Evolutionary conservation across 192 early-diverging fungal species (phyloP).

Genomic region (Haplosporangium gracile): DNA sequence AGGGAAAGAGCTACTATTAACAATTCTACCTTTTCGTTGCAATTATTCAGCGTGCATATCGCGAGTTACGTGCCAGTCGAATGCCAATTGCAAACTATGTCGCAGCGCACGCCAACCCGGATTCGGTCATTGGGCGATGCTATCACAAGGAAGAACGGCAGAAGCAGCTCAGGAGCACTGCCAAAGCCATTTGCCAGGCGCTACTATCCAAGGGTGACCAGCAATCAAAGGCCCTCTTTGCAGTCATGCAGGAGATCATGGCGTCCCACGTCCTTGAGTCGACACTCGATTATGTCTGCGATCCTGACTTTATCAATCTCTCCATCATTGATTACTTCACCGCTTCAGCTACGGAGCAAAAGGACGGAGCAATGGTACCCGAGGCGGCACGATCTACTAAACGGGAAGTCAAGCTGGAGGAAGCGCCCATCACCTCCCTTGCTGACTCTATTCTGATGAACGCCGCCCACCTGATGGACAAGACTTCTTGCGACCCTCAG

Average conservation of each 20-base stretch:
- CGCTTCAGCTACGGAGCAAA: neutral
- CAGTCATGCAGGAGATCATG: slow-evolving; percentile 65
- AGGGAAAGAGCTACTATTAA: neutral
- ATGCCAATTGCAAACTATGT: slow-evolving; percentile 58
- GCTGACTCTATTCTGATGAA: slow-evolving; percentile 51
- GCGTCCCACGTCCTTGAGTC: slow-evolving; percentile 62
- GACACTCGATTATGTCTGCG: slow-evolving; percentile 58
- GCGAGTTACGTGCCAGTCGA: slow-evolving; percentile 55
- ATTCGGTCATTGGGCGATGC: slow-evolving; percentile 60
- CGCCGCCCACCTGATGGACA: slow-evolving; percentile 44
- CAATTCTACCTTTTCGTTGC: neutral
- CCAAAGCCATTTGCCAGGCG: slow-evolving; percentile 51
- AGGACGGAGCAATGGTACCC: neutral
- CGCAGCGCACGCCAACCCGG: slow-evolving; percentile 48
- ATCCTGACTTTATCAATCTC: slow-evolving; percentile 68
- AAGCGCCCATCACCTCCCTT: slow-evolving; percentile 34
- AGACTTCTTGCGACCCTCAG: slow-evolving; percentile 19
- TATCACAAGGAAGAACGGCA: slow-evolving; percentile 56
- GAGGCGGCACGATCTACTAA: neutral
- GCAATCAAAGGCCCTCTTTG: slow-evolving; percentile 54
- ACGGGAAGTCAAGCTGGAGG: neutral
- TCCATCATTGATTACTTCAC: slow-evolving; percentile 63
- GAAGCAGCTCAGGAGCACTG: slow-evolving; percentile 57
- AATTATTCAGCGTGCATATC: slow-evolving; percentile 39
- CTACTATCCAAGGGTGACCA: slow-evolving; percentile 58